Base-by-base conservation (phyloP, 768 basidiomycete genomes). In the Coprinellus aureogranulatus region DNA sequence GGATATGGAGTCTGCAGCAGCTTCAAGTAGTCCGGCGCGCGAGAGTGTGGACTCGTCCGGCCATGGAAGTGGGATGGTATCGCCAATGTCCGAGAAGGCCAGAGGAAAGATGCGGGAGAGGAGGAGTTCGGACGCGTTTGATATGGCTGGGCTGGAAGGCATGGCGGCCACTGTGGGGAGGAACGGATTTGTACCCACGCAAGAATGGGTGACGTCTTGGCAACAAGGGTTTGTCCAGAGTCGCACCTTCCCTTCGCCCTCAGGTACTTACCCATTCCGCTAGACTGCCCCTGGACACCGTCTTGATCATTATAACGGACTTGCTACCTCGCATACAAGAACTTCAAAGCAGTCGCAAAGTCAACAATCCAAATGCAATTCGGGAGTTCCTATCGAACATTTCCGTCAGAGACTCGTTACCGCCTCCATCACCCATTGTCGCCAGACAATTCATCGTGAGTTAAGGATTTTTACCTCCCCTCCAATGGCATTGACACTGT, bases 121-220 rank as follows among this genome's bases (percentile, higher is more conserved):
- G 30, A 41, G 50, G 26, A 48, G 47, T 49, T 51, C 47, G 40
- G 48, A 54, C 16, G n/a, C 48, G 18, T 14, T 22, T 25, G 76
- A 81, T 57, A 77, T 73, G 57, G 80, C 79, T 49, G 75, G 82
- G 55, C 67, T 88, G 48, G 89, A 92, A 58, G 81, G 83, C 28
- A 72, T 84, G 23, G 85, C 88, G n/a, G 78, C 82, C 28, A 87
- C 85, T 12, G 82, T 95, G 18, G 94, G 94, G 27, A 81, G 89
- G 62, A 95, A 93, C 69, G 92, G 94, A 2, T 99, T 98, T 71
- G 79, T 95, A 6, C 94, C 97, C 11, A 97, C 94, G 2, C 92
- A 97, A 69, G 93, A 94, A 84, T 99, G 97, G 96, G 94, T 94
- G 3, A 83, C 90, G 22, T 94, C 94, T 2, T 98, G 96, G 96